A percentile compares a stretch with the other conserved stretches of the same genome.
phyloP scores from a whole-genome alignment of 2,329 filamentous ascomycete genomes.

The Calonectria ilicicola region DNA sequence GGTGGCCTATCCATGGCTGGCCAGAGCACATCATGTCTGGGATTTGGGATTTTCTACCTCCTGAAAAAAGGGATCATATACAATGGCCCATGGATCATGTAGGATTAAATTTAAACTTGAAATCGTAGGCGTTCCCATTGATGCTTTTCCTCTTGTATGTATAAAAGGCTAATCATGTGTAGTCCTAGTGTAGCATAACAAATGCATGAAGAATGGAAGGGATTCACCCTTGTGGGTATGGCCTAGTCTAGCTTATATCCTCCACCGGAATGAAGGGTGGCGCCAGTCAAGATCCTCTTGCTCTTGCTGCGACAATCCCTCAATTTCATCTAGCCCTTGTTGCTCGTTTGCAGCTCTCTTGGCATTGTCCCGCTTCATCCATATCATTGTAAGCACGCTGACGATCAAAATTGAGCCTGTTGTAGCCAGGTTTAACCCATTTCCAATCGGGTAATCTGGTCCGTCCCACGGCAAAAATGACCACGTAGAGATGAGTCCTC shows the following conservation, averaged over 20 bases:
- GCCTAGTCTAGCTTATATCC: neutral
- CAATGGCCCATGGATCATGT: neutral
- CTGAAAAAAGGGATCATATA: neutral
- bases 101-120: neutral
- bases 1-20: neutral
- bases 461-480: slow-evolving; percentile 71
- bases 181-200: neutral
- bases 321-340: neutral
- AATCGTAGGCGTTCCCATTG: neutral
- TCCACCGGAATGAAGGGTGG: neutral
- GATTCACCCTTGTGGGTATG: too few species aligned
- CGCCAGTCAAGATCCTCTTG: neutral
- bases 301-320: neutral
- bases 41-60: neutral
- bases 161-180: too few species aligned
- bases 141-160: neutral
- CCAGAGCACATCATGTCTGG: neutral
- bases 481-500: slow-evolving; percentile 75
- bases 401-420: neutral
- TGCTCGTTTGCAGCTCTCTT: neutral
- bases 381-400: neutral
- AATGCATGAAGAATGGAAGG: neutral
- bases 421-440: slow-evolving; percentile 59
- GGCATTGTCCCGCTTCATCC: neutral
- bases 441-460: slow-evolving; percentile 76